Evolutionary conservation across 2,329 filamentous ascomycete species (phyloP).

Genomic region (Cyclaneusma minus): DNA sequence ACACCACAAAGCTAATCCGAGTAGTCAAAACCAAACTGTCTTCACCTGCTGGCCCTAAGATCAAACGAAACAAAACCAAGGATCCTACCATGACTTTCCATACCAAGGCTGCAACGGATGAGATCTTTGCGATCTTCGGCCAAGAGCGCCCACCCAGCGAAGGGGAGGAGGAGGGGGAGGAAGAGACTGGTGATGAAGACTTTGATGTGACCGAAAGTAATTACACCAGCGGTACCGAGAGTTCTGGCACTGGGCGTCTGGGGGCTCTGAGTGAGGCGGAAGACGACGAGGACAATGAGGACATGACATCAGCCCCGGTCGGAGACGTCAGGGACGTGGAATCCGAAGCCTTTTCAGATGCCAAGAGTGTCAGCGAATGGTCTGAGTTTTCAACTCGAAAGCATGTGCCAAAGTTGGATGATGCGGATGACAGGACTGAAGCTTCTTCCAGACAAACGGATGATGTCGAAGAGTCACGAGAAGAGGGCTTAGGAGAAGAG

Average conservation of each 20-base stretch:
- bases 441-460: constrained; percentile 20
- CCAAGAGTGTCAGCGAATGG: constrained; percentile 64
- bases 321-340: constrained; percentile 23
- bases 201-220: constrained; percentile 48
- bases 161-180: constrained; percentile 19
- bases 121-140: constrained; percentile 96
- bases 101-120: constrained; percentile 86
- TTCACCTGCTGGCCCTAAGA: constrained; percentile 75
- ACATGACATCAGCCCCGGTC: constrained; percentile 11
- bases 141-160: constrained; percentile 45
- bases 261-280: constrained; percentile 50
- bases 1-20: constrained; percentile 17
- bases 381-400: constrained; percentile 70
- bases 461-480: constrained; percentile 20
- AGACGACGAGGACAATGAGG: constrained; percentile 36
- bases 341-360: constrained; percentile 35
- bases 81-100: constrained; percentile 99
- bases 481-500: constrained; percentile 18
- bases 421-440: constrained; percentile 22
- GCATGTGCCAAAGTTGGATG: constrained; percentile 40
- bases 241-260: constrained; percentile 61
- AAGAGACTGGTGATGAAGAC: constrained; percentile 45
- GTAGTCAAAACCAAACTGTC: constrained; percentile 85
- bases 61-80: constrained; percentile 48
- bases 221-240: constrained; percentile 77